Percentiles rank a stretch among this genome's conserved stretches.
These are phyloP conservation scores for Amanita fuliginea DNA, from an alignment of 768 basidiomycete genomes.

Conservation along the genomic window DNA sequence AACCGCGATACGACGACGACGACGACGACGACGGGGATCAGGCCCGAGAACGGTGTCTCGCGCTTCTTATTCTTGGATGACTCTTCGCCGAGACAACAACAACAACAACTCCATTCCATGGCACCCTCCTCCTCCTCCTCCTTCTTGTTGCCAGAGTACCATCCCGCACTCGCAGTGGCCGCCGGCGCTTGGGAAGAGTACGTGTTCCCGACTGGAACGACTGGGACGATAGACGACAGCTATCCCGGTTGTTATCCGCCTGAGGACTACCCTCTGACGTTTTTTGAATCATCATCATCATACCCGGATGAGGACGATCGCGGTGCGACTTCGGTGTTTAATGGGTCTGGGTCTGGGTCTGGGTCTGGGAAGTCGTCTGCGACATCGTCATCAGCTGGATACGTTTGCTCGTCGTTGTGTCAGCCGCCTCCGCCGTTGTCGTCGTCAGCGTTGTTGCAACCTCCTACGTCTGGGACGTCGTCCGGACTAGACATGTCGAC, in stretches of 20 bases:
- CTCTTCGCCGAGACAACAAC: not conserved
- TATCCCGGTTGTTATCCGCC: no score
- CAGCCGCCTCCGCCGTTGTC: not conserved
- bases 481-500: not conserved
- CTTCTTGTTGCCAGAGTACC: not conserved
- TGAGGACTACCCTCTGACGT: not conserved
- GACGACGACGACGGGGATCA: no score
- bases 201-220: not conserved
- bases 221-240: no score
- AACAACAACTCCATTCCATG: no score
- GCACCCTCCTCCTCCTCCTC: not conserved
- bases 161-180: not conserved
- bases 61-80: not conserved
- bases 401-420: not conserved
- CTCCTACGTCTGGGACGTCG: not conserved
- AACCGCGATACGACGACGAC: no score
- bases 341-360: not conserved
- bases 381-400: not conserved
- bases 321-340: no score
- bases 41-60: not conserved
- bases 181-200: not conserved
- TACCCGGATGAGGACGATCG: no score
- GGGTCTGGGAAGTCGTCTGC: no score
- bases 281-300: no score
- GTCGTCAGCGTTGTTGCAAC: no score